Evolutionary conservation across 345 rosid species (phyloP).

Genomic region (Abelmoschus esculentus): DNA sequence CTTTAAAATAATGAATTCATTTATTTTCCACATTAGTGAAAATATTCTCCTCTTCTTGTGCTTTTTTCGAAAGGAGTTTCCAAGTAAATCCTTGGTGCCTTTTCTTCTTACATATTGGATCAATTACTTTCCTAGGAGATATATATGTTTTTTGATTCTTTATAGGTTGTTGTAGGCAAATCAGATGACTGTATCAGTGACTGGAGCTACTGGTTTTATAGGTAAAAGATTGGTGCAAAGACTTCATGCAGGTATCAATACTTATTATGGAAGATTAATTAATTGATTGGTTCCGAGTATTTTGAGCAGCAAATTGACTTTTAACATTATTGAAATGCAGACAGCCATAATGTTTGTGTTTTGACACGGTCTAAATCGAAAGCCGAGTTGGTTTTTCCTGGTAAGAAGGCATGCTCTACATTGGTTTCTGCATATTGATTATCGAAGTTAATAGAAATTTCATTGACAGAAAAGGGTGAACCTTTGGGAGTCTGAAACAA

Average conservation of each 20-base stretch:
- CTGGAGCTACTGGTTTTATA: constrained; percentile 92
- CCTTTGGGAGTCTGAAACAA: background rate
- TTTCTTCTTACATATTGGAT: background rate
- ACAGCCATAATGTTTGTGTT: constrained; percentile 56
- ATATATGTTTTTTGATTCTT: constrained; percentile 9
- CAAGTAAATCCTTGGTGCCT: too few relatives aligned
- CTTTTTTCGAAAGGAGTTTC: too few relatives aligned
- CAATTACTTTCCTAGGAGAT: constrained; percentile 2
- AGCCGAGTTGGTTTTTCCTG: constrained; percentile 85
- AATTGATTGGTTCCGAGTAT: background rate
- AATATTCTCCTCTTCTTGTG: too few relatives aligned
- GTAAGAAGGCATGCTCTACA: constrained; percentile 72
- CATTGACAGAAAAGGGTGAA: background rate
- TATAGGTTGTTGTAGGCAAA: constrained; percentile 31
- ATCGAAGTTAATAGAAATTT: background rate
- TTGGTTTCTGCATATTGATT: background rate
- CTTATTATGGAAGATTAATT: background rate
- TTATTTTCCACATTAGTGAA: too few relatives aligned
- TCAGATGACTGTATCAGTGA: constrained; percentile 74
- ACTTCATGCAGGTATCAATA: constrained; percentile 54
- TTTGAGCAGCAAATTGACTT: background rate
- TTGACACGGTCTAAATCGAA: constrained; percentile 82
- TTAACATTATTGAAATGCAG: constrained; percentile 30
- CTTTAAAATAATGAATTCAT: too few relatives aligned
- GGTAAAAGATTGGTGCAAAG: constrained; percentile 80